These are phyloP conservation scores for Dryas integrifolia DNA, from an alignment of 331 rosid species.

Conservation along the genomic window DNA sequence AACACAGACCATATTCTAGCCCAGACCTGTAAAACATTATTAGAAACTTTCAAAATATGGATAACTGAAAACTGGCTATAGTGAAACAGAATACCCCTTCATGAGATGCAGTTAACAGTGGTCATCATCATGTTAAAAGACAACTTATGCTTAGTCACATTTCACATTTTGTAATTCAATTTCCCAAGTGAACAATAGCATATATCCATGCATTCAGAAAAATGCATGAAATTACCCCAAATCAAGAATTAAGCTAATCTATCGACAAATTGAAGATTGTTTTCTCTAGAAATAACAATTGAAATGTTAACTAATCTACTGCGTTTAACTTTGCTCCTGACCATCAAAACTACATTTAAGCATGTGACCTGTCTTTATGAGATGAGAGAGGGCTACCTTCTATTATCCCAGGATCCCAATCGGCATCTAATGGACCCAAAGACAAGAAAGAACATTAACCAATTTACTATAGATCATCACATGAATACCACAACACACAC, in stretches of 20 bases:
- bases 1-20: constrained; percentile 98
- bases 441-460: constrained; percentile 5
- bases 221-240: constrained; percentile 17
- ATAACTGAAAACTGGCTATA: neutral
- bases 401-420: neutral
- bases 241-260: neutral
- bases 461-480: constrained; percentile 1
- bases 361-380: neutral
- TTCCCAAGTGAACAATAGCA: constrained; percentile 9
- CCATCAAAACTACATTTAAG: neutral
- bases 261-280: neutral
- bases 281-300: too few relatives aligned
- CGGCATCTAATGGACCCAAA: neutral
- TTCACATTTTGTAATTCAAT: neutral
- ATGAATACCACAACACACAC: constrained; percentile 7
- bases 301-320: too few relatives aligned
- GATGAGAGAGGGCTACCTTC: neutral
- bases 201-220: neutral
- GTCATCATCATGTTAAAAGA: neutral
- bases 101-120: constrained; percentile 2
- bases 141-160: constrained; percentile 2
- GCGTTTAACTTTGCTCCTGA: too few relatives aligned
- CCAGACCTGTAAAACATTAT: constrained; percentile 75
- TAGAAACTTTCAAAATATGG: constrained; percentile 24
- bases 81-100: neutral